Evolutionary conservation across 768 basidiomycete species (phyloP).

Genomic region (Boletus sp.): DNA sequence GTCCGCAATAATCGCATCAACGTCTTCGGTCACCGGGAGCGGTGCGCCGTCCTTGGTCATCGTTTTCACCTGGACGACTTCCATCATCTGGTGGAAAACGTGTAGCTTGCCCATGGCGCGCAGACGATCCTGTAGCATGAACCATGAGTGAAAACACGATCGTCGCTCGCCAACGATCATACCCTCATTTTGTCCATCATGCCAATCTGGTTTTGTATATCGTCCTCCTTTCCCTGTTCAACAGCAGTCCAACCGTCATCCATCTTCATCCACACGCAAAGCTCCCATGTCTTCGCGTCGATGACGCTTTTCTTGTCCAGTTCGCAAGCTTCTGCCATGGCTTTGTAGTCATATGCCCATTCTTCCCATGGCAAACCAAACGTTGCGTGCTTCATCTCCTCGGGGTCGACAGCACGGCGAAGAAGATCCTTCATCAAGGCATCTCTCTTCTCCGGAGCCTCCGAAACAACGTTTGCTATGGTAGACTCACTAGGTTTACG

Average conservation of each 20-base stretch:
- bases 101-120: constrained; percentile 30
- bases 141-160: not conserved
- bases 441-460: constrained; percentile 29
- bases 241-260: constrained; percentile 27
- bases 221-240: constrained; percentile 26
- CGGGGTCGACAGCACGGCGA: constrained; percentile 28
- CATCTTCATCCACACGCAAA: constrained; percentile 35
- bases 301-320: constrained; percentile 21
- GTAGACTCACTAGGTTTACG: constrained; percentile 31
- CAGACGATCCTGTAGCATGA: constrained; percentile 22
- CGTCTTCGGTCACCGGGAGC: constrained; percentile 29
- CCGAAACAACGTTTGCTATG: constrained; percentile 21
- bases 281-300: constrained; percentile 25
- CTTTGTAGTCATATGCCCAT: constrained; percentile 31
- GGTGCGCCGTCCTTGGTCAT: constrained; percentile 23
- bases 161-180: not conserved
- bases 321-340: constrained; percentile 28
- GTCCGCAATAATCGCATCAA: constrained; percentile 31
- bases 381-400: constrained; percentile 22
- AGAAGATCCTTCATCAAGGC: constrained; percentile 24
- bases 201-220: constrained; percentile 19
- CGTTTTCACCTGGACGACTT: constrained; percentile 33
- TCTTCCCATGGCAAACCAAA: constrained; percentile 35
- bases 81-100: constrained; percentile 34
- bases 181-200: constrained; percentile 34